Conservation (phyloP, 1,284 basidiomycete genomes). For the Cutaneotrichosporon sp. region DNA sequence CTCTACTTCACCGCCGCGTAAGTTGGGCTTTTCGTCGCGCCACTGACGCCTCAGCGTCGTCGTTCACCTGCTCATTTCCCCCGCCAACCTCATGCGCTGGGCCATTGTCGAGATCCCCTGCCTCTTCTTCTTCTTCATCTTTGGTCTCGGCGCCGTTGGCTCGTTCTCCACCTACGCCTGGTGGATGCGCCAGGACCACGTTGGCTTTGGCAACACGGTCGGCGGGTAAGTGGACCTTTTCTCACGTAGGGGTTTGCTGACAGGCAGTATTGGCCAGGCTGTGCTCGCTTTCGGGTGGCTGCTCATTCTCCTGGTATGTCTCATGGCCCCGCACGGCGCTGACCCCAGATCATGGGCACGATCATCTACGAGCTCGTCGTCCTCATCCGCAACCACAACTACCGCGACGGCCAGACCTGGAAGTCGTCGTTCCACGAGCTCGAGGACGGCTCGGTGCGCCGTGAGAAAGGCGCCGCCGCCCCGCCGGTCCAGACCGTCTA, state of each 20-base stretch:
- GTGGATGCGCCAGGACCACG: neutral
- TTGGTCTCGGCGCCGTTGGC: slow-evolving; percentile 11
- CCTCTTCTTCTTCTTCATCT: slow-evolving; percentile 12
- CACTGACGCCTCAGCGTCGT: slow-evolving; percentile 5
- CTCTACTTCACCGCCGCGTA: slow-evolving; percentile 32
- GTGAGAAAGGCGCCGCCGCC: neutral
- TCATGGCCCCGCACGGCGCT: no score
- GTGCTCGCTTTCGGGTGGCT: slow-evolving; percentile 38
- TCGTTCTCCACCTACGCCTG: slow-evolving; percentile 5
- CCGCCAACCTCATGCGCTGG: slow-evolving; percentile 1
- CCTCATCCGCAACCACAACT: slow-evolving; percentile 27
- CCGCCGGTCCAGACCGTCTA: neutral
- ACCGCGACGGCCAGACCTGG: slow-evolving; percentile 20
- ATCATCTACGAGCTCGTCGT: slow-evolving; percentile 34
- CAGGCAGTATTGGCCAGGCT: slow-evolving; percentile 27
- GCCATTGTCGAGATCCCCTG: slow-evolving; percentile 7
- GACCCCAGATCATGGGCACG: slow-evolving; percentile 24
- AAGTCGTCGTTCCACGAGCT: slow-evolving; percentile 33
- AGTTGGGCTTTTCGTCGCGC: slow-evolving; percentile 15
- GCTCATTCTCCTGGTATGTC: slow-evolving; percentile 38
- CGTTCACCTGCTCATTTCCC: slow-evolving; percentile 9
- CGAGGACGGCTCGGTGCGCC: slow-evolving; percentile 7
- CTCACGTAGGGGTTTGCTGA: neutral
- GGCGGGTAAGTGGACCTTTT: slow-evolving; percentile 16
- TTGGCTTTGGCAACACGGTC: neutral